These are phyloP conservation scores for Scheffersomyces segobiensis DNA, from an alignment of 1,139 yeast genomes.

Conservation along the genomic window DNA sequence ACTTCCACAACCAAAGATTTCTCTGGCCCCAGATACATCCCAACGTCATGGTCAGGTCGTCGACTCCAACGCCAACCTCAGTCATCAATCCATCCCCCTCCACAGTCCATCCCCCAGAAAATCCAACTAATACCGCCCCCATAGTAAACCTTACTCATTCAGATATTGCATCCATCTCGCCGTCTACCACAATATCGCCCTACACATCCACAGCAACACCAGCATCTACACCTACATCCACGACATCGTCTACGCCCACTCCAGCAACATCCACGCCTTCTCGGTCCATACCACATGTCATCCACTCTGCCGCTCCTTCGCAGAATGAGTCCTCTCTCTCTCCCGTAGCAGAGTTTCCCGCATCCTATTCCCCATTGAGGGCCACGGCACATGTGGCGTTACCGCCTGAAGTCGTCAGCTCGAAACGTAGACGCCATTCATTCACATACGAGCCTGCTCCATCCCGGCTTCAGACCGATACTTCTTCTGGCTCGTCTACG, in stretches of 20 bases:
- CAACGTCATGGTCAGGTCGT: not conserved
- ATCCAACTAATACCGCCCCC: not conserved
- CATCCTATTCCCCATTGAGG: not conserved
- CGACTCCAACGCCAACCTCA: not conserved
- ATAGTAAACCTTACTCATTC: not conserved
- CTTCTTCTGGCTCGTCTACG: not conserved
- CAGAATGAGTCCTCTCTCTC: not conserved
- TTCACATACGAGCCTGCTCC: constrained; percentile 6
- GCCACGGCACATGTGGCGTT: not conserved
- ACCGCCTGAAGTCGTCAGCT: not conserved
- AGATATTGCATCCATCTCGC: constrained; percentile 1
- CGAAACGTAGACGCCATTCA: constrained; percentile 2
- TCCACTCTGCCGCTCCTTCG: not conserved
- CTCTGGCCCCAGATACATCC: not conserved
- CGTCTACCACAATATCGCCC: constrained; percentile 1
- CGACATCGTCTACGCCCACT: not conserved
- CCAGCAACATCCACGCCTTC: not conserved
- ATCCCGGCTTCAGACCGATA: not conserved
- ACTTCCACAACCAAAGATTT: not conserved
- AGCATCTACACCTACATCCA: not conserved
- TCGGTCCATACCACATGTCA: not conserved
- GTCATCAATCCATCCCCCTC: not conserved
- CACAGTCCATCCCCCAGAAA: not conserved
- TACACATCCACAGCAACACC: not conserved
- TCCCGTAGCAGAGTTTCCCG: not conserved